Percentiles rank a stretch among this genome's conserved stretches.
phyloP scores from a whole-genome alignment of 805 yeast genomes.

The Wickerhamomyces queroliae region DNA sequence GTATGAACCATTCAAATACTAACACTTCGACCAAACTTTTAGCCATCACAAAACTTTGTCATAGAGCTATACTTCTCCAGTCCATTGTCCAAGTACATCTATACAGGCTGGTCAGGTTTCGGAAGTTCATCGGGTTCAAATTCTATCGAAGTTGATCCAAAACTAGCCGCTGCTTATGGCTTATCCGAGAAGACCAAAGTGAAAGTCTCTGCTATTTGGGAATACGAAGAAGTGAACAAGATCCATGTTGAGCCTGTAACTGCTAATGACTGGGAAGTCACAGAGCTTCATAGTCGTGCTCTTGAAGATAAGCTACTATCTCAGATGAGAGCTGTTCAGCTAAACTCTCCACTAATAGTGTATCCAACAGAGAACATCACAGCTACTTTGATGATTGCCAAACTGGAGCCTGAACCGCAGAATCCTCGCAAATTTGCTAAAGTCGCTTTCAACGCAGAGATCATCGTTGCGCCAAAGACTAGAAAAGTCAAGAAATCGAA shows the following conservation, averaged over 20 bases:
- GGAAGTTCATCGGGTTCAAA: constrained; percentile 24
- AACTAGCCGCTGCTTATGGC: constrained; percentile 48
- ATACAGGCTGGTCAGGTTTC: constrained; percentile 68
- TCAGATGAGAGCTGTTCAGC: constrained; percentile 72
- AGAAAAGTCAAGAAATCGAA: constrained; percentile 23
- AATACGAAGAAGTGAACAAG: constrained; percentile 46
- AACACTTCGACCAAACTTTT: constrained; percentile 11
- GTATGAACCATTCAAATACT: neutral
- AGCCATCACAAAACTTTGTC: constrained; percentile 49
- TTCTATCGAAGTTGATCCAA: constrained; percentile 59
- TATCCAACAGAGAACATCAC: constrained; percentile 58
- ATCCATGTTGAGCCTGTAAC: constrained; percentile 76
- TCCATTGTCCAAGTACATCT: constrained; percentile 21
- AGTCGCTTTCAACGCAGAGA: constrained; percentile 58
- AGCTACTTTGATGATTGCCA: constrained; percentile 52
- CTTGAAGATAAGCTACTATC: constrained; percentile 70
- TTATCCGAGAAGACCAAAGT: constrained; percentile 37
- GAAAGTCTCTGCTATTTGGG: constrained; percentile 39
- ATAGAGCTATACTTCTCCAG: constrained; percentile 33
- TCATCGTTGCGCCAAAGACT: constrained; percentile 70
- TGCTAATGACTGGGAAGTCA: constrained; percentile 83
- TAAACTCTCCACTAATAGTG: constrained; percentile 55
- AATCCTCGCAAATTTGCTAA: constrained; percentile 34
- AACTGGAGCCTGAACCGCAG: constrained; percentile 34
- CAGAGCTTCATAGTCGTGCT: constrained; percentile 72